Percentiles rank a stretch among this genome's conserved stretches.
Evolutionary conservation across 345 rosid species (phyloP).

Genomic region (Orychophragmus violaceus): DNA sequence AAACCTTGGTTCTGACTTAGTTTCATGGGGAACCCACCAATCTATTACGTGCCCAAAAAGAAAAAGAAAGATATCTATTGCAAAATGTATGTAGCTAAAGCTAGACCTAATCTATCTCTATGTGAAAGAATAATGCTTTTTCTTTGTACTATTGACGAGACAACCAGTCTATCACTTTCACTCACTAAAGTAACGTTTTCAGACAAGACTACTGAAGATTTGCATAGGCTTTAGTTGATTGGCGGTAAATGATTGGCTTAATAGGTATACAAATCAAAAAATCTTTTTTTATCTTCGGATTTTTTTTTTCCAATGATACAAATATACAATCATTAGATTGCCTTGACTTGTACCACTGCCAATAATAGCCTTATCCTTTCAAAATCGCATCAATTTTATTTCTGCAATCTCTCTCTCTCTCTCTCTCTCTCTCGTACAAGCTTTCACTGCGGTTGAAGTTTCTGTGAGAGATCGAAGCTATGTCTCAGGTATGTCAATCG

Average conservation of each 20-base stretch:
- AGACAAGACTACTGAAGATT: background rate
- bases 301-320: background rate
- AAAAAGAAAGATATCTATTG: background rate
- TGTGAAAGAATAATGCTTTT: background rate
- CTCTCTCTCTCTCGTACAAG: background rate
- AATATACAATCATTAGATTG: background rate
- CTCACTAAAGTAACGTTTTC: background rate
- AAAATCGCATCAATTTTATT: background rate
- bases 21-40: background rate
- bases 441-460: background rate
- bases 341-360: background rate
- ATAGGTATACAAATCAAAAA: background rate
- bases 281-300: background rate
- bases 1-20: background rate
- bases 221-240: background rate
- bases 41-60: background rate
- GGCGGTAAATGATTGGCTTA: background rate
- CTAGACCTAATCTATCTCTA: background rate
- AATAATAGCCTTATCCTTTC: background rate
- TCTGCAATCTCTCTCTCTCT: background rate
- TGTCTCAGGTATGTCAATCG: slow-evolving; percentile 26
- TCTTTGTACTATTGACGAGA: background rate
- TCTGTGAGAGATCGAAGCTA: slow-evolving; percentile 1
- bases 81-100: background rate
- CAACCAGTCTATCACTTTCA: background rate